A percentile compares a stretch with the other conserved stretches of the same genome.
Conservation (phyloP, 345 rosid species). For the Acer saccharum region DNA sequence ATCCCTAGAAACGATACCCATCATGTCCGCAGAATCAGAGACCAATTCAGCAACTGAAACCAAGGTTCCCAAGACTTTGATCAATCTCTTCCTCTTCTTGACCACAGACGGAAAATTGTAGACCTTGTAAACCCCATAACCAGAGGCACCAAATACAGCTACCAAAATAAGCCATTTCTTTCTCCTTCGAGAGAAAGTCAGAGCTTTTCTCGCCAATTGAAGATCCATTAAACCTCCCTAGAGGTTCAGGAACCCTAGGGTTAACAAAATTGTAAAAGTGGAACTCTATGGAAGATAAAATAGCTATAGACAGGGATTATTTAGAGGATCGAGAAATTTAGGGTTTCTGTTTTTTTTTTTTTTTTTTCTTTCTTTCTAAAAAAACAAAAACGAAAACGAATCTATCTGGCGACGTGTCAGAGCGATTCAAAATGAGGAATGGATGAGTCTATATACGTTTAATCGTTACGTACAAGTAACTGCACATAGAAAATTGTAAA, state of each 20-base stretch:
- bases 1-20: conserved; percentile 65
- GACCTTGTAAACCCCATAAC: conserved; percentile 76
- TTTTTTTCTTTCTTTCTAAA: not conserved
- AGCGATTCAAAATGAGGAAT: not conserved
- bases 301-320: not conserved
- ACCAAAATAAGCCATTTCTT: conserved; percentile 63
- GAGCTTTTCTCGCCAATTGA: conserved; percentile 44
- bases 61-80: conserved; percentile 59
- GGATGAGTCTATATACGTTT: not conserved
- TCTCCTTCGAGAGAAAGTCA: conserved; percentile 48
- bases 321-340: not conserved
- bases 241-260: conserved; percentile 22
- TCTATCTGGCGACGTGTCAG: not conserved
- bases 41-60: conserved; percentile 67
- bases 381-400: not conserved
- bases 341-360: not conserved
- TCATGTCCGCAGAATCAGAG: conserved; percentile 70
- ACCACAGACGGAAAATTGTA: conserved; percentile 67
- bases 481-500: not conserved
- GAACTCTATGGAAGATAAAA: not conserved
- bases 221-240: conserved; percentile 53
- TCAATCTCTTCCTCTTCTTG: conserved; percentile 59
- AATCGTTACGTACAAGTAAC: not conserved
- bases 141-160: conserved; percentile 63
- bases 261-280: not conserved